phyloP scores from a whole-genome alignment of 495 filamentous ascomycete genomes.

The Penicillium antarcticum region DNA sequence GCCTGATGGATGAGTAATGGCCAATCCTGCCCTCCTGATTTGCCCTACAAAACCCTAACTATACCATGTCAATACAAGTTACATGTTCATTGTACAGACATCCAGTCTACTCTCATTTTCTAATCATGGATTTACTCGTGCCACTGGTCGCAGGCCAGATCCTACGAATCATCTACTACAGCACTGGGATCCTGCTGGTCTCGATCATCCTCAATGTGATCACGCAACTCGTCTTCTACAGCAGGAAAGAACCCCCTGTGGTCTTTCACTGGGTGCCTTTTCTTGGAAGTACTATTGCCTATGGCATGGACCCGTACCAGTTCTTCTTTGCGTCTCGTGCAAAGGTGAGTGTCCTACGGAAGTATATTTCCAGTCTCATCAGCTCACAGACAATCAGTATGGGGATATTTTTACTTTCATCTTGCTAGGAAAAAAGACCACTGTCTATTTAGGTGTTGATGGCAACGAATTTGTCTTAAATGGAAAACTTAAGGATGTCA shows the following conservation, averaged over 20 bases:
- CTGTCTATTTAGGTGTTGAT: constrained; percentile 70
- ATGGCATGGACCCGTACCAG: constrained; percentile 78
- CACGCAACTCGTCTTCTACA: constrained; percentile 65
- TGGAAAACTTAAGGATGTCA: constrained; percentile 76
- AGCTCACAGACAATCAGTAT: constrained; percentile 47
- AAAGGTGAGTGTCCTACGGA: constrained; percentile 53
- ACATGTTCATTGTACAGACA: too few relatives aligned
- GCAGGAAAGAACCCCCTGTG: constrained; percentile 70
- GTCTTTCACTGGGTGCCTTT: constrained; percentile 85
- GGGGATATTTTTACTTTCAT: constrained; percentile 81
- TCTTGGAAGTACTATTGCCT: constrained; percentile 72
- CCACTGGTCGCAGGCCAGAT: constrained; percentile 21
- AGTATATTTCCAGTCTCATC: neutral
- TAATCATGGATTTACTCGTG: constrained; percentile 20
- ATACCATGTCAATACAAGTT: neutral
- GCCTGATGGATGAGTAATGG: constrained; percentile 19
- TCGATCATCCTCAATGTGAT: constrained; percentile 64
- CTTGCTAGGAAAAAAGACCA: constrained; percentile 70
- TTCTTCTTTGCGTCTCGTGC: constrained; percentile 69
- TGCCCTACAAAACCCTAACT: constrained; percentile 8
- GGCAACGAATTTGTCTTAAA: constrained; percentile 88
- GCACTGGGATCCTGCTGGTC: constrained; percentile 30
- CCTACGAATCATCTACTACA: constrained; percentile 22
- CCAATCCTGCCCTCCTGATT: constrained; percentile 18
- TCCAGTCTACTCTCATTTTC: neutral